These are phyloP conservation scores for Komagataella pseudopastoris DNA, from an alignment of 805 yeast genomes.

Conservation along the genomic window DNA sequence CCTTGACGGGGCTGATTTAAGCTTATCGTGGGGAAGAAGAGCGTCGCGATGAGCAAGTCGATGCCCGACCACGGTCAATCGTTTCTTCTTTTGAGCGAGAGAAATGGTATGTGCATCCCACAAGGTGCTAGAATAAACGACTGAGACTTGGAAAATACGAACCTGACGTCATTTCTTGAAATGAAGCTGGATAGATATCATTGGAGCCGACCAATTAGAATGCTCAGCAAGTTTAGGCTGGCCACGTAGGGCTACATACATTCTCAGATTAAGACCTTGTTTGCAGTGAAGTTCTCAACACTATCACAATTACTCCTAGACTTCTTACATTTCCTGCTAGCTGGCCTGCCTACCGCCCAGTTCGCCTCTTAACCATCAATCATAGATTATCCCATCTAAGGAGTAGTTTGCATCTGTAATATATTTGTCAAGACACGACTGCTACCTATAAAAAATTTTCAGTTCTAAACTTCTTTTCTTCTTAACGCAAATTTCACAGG, in stretches of 20 bases:
- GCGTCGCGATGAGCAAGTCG: neutral
- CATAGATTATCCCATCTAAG: neutral
- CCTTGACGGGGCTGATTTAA: neutral
- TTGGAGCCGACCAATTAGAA: neutral
- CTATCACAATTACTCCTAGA: neutral
- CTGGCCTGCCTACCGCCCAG: neutral
- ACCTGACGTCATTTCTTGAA: neutral
- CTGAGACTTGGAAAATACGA: neutral
- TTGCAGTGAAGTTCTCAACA: no score
- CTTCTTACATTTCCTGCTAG: neutral
- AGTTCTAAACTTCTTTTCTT: neutral
- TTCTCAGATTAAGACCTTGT: neutral
- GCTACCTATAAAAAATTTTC: neutral
- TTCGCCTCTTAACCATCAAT: neutral
- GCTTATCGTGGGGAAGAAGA: neutral
- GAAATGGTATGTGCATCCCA: neutral
- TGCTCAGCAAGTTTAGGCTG: neutral
- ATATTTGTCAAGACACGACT: neutral
- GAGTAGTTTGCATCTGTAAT: neutral
- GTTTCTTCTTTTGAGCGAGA: neutral
- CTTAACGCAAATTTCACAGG: conserved; percentile 2
- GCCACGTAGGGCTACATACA: neutral
- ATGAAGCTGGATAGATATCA: neutral
- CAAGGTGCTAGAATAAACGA: neutral
- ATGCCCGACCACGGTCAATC: neutral